Evolutionary conservation across 2,329 filamentous ascomycete genomes (phyloP).

Genomic region (Talaromyces sp.): DNA sequence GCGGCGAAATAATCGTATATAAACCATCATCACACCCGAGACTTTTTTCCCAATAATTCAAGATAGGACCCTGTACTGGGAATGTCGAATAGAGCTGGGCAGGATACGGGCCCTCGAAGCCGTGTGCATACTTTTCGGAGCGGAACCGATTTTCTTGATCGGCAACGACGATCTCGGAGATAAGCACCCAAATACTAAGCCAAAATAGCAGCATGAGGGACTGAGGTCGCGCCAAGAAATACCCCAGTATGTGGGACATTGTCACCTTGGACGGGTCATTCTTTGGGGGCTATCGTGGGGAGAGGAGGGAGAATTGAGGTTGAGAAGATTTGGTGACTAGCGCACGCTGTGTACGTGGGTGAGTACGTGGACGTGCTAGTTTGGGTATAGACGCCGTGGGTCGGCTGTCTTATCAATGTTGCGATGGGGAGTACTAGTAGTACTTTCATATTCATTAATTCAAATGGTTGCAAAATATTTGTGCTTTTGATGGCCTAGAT

Average conservation of each 20-base stretch:
- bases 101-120: constrained; percentile 29
- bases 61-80: constrained; percentile 24
- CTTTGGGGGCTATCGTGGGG: too few species aligned
- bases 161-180: not conserved
- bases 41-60: constrained; percentile 29
- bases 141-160: constrained; percentile 10
- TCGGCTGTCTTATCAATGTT: too few species aligned
- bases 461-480: too few species aligned
- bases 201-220: not conserved
- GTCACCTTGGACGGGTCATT: not conserved
- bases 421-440: too few species aligned
- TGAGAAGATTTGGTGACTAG: too few species aligned
- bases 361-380: too few species aligned
- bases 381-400: not conserved
- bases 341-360: too few species aligned
- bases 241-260: not conserved
- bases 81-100: constrained; percentile 30
- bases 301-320: too few species aligned
- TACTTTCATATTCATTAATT: too few species aligned
- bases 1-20: constrained; percentile 47
- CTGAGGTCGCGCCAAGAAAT: too few species aligned
- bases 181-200: constrained; percentile 1
- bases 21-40: constrained; percentile 40
- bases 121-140: constrained; percentile 22
- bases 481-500: too few species aligned